Evolutionary conservation across 2,329 filamentous ascomycete genomes (phyloP).

Genomic region (Byssochlamys sp.): DNA sequence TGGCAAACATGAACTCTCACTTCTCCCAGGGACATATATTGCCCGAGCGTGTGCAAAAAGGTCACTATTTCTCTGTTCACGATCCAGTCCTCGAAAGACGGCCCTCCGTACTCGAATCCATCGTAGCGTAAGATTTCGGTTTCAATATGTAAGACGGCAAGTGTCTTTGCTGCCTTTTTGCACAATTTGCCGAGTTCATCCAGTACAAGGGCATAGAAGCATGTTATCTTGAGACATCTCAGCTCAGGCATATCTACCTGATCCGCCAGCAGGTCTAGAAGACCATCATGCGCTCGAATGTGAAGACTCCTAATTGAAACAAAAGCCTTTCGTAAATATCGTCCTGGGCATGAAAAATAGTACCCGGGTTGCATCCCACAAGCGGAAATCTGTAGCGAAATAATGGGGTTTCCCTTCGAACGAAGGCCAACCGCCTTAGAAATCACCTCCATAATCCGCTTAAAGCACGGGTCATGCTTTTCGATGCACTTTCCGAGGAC

Average conservation of each 20-base stretch:
- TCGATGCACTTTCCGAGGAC: background rate
- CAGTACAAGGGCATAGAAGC: background rate
- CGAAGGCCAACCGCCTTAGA: background rate
- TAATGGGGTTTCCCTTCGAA: background rate
- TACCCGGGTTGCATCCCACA: accelerated
- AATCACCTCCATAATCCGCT: background rate
- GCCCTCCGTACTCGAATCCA: too few species aligned
- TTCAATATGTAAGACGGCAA: background rate
- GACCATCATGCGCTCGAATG: background rate
- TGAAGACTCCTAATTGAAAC: background rate
- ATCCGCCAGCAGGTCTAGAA: background rate
- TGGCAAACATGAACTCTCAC: too few species aligned
- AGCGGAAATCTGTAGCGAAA: background rate
- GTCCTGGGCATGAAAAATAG: background rate
- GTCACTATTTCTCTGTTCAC: too few species aligned
- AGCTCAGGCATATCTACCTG: background rate
- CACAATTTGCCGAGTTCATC: background rate
- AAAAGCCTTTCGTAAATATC: background rate
- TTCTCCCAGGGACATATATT: background rate
- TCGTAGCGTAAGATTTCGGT: too few species aligned
- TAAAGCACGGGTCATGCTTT: background rate
- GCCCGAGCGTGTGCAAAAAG: background rate
- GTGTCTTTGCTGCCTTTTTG: background rate
- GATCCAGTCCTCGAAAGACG: too few species aligned
- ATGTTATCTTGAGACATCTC: background rate